Evolutionary conservation across 23 red algal genomes (phyloP).

Genomic region (Gracilaria vermiculophylla): DNA sequence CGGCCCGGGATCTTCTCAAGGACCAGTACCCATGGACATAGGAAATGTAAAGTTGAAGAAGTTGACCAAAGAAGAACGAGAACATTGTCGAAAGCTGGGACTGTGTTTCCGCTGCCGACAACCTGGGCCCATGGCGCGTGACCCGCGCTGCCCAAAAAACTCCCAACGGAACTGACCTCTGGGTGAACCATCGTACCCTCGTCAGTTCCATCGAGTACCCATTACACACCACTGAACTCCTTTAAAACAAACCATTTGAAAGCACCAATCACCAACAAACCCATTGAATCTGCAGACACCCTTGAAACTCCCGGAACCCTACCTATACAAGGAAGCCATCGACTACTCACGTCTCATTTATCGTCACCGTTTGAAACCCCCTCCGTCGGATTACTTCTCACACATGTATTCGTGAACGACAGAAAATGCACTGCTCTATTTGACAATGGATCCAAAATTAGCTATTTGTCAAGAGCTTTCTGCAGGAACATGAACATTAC

Average conservation of each 20-base stretch:
- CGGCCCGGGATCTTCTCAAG: no score
- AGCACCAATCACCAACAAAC: background rate
- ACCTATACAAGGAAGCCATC: background rate
- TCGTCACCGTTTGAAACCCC: background rate
- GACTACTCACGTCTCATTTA: background rate
- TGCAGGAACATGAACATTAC: background rate
- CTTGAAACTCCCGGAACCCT: background rate
- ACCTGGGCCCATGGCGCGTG: background rate
- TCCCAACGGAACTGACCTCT: background rate
- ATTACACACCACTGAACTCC: background rate
- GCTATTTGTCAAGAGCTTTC: background rate
- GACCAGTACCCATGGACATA: no score
- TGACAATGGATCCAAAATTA: background rate
- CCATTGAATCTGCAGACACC: background rate
- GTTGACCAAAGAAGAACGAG: no score
- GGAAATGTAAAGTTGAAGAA: no score
- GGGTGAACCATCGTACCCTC: background rate
- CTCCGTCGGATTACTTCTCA: background rate
- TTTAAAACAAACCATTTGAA: background rate
- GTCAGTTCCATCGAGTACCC: background rate
- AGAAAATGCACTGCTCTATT: conserved; percentile 7
- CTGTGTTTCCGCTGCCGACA: no score
- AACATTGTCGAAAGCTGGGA: no score
- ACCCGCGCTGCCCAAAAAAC: no score
- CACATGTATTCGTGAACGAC: background rate